Evolutionary conservation across 305 asterid species (phyloP).

Genomic region (Ilex paraguariensis): DNA sequence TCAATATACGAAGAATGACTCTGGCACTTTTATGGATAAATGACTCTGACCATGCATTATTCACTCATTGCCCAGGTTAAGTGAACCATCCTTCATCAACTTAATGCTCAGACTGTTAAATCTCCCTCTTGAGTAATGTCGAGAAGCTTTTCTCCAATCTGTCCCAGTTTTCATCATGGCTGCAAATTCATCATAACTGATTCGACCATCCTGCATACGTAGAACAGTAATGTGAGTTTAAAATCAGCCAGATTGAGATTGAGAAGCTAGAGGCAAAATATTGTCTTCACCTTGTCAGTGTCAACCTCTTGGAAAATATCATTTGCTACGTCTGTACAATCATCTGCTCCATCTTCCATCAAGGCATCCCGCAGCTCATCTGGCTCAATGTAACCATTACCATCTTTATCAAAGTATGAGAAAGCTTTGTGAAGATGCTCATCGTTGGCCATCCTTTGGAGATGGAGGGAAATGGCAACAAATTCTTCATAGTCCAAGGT

Average conservation of each 20-base stretch:
- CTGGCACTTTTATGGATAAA: slow-evolving; percentile 24
- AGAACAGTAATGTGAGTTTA: too few species aligned
- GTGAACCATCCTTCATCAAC: slow-evolving; percentile 86
- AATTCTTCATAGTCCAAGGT: slow-evolving; percentile 81
- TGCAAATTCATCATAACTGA: slow-evolving; percentile 82
- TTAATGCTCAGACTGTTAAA: slow-evolving; percentile 78
- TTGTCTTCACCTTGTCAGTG: slow-evolving; percentile 70
- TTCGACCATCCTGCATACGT: slow-evolving; percentile 67
- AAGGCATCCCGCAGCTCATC: slow-evolving; percentile 74
- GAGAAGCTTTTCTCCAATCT: slow-evolving; percentile 92
- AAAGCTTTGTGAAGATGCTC: slow-evolving; percentile 89
- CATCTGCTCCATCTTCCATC: slow-evolving; percentile 81
- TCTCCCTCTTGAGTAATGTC: slow-evolving; percentile 91
- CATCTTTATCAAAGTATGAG: slow-evolving; percentile 81
- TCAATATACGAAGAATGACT: slow-evolving; percentile 26
- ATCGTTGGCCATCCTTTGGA: slow-evolving; percentile 77
- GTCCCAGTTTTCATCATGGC: slow-evolving; percentile 93
- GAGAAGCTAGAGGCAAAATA: too few species aligned
- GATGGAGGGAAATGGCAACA: slow-evolving; percentile 81
- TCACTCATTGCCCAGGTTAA: slow-evolving; percentile 75
- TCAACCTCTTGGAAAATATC: slow-evolving; percentile 96
- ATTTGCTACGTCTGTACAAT: slow-evolving; percentile 73
- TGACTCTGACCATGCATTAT: slow-evolving; percentile 21
- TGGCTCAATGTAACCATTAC: slow-evolving; percentile 76
- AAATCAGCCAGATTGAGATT: too few species aligned